Conservation (phyloP, 768 basidiomycete species). For the Termitomyces sp. region DNA sequence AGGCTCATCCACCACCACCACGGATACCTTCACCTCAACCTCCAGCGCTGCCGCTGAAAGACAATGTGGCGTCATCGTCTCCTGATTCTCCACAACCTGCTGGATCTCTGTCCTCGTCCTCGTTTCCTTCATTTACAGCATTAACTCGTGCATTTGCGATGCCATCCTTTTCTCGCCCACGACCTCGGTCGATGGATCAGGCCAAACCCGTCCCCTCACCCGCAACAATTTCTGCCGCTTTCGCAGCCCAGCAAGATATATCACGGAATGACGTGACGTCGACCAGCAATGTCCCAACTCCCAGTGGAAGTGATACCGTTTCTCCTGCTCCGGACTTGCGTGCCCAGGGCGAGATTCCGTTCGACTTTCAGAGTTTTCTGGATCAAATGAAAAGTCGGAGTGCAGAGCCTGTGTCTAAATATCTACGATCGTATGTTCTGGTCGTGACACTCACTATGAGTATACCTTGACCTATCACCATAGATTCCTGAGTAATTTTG, state of each 20-base stretch:
- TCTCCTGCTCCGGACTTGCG: slow-evolving; percentile 24
- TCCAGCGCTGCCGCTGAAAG: slow-evolving; percentile 35
- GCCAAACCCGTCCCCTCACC: slow-evolving; percentile 58
- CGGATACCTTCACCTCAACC: slow-evolving; percentile 33
- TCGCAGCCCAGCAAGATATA: slow-evolving; percentile 46
- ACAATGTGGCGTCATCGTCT: slow-evolving; percentile 24
- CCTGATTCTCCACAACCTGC: slow-evolving; percentile 26
- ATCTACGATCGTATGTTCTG: slow-evolving; percentile 82
- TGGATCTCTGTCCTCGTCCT: slow-evolving; percentile 32
- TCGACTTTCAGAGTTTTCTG: slow-evolving; percentile 93
- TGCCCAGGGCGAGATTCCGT: slow-evolving; percentile 43
- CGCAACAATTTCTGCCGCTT: slow-evolving; percentile 46
- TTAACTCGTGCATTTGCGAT: slow-evolving; percentile 65
- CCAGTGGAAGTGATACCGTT: slow-evolving; percentile 23
- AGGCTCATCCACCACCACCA: slow-evolving; percentile 60
- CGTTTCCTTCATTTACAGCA: slow-evolving; percentile 64
- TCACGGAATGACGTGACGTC: slow-evolving; percentile 16
- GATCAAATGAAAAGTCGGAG: slow-evolving; percentile 88
- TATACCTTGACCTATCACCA: background rate
- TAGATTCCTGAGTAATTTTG: slow-evolving; percentile 92
- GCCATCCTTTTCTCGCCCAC: slow-evolving; percentile 42
- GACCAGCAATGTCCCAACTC: slow-evolving; percentile 24
- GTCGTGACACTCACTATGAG: background rate
- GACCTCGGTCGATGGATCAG: slow-evolving; percentile 61
- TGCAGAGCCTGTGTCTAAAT: slow-evolving; percentile 93